Conservation (phyloP, 345 rosid genomes). For the Arabidopsis arenosa region DNA sequence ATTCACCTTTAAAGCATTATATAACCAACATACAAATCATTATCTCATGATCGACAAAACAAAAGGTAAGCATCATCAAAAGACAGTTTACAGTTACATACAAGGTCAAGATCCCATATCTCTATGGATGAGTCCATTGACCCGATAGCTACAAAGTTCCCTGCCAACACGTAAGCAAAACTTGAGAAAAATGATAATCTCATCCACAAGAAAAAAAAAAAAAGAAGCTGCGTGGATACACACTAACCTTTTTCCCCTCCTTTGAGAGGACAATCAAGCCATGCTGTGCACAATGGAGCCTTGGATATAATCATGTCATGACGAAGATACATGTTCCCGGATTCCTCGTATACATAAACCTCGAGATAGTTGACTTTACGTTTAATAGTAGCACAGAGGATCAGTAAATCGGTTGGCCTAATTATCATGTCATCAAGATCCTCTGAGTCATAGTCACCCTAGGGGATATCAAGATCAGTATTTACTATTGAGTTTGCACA, state of each 20-base stretch:
- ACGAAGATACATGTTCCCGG: slow-evolving; percentile 63
- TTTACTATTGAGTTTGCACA: background rate
- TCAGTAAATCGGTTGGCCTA: slow-evolving; percentile 64
- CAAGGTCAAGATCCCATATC: slow-evolving; percentile 92
- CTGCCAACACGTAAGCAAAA: slow-evolving; percentile 46
- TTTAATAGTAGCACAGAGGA: slow-evolving; percentile 70
- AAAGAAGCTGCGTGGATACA: background rate
- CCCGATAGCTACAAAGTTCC: slow-evolving; percentile 84
- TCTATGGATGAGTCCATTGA: slow-evolving; percentile 72
- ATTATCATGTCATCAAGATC: slow-evolving; percentile 70
- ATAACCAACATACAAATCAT: slow-evolving; percentile 18
- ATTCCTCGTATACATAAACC: slow-evolving; percentile 69
- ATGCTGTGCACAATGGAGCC: slow-evolving; percentile 76
- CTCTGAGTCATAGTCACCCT: slow-evolving; percentile 72
- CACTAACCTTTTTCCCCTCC: slow-evolving; percentile 74
- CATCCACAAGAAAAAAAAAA: background rate
- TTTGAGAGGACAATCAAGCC: slow-evolving; percentile 89
- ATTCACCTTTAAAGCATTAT: slow-evolving; percentile 53
- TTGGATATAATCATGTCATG: slow-evolving; percentile 72
- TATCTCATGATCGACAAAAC: background rate
- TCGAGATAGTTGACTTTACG: slow-evolving; percentile 68
- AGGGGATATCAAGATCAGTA: background rate
- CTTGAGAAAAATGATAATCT: background rate
- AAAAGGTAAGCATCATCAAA: background rate
- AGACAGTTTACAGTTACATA: slow-evolving; percentile 44